Evolutionary conservation across 495 filamentous ascomycete species (phyloP).

Genomic region (Geoglossum glabrum): DNA sequence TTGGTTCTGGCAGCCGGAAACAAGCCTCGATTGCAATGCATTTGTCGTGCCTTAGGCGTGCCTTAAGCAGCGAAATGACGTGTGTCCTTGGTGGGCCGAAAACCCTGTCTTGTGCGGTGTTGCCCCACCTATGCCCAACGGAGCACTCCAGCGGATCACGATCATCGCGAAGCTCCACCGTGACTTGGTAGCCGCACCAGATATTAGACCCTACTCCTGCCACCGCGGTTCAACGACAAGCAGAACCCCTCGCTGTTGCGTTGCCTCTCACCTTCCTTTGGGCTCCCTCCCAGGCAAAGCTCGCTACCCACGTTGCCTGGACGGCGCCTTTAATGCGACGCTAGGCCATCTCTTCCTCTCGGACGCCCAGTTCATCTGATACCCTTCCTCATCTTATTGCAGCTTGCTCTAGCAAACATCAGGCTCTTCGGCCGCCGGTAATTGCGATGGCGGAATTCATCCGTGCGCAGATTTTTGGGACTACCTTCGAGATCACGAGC

Average conservation of each 20-base stretch:
- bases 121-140: not conserved
- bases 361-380: not conserved
- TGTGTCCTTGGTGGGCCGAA: not conserved
- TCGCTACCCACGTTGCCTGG: no score
- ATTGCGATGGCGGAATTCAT: slow-evolving; percentile 90
- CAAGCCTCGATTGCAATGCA: not conserved
- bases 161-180: not conserved
- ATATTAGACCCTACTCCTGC: not conserved
- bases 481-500: slow-evolving; percentile 98
- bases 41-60: not conserved
- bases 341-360: not conserved
- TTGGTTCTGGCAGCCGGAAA: not conserved
- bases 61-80: slow-evolving; percentile 1
- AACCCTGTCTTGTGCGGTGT: not conserved
- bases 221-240: not conserved
- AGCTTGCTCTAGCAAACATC: not conserved
- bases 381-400: not conserved
- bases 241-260: not conserved
- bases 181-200: not conserved
- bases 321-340: not conserved
- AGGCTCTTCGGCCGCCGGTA: slow-evolving; percentile 5
- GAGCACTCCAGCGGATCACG: not conserved
- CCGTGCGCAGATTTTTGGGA: slow-evolving; percentile 96
- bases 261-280: no score
- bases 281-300: no score